Percentiles rank a stretch among this genome's conserved stretches.
Conservation (phyloP, 805 yeast genomes). For the Lachancea waltii region DNA sequence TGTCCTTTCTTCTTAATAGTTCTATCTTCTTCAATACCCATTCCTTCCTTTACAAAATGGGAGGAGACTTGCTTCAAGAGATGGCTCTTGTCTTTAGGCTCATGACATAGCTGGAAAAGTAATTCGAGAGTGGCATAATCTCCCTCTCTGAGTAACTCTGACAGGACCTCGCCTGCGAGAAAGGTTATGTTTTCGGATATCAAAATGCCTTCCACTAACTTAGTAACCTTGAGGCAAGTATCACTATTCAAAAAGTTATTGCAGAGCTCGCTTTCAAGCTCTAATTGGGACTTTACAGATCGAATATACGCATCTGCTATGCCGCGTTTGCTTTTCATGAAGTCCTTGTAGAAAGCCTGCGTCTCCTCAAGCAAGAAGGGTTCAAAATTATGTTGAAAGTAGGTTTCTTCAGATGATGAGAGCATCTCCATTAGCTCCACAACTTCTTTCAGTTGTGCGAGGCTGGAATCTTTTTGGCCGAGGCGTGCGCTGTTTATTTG, state of each 20-base stretch:
- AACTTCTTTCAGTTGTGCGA: constrained; percentile 51
- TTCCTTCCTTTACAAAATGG: constrained; percentile 16
- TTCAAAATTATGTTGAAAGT: constrained; percentile 60
- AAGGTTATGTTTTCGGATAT: constrained; percentile 15
- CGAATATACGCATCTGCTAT: constrained; percentile 53
- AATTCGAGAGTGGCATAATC: constrained; percentile 1
- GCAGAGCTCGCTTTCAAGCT: constrained; percentile 48
- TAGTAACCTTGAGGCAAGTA: constrained; percentile 17
- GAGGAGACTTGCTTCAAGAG: constrained; percentile 8
- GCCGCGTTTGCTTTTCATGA: constrained; percentile 39
- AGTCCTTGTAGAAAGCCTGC: constrained; percentile 44
- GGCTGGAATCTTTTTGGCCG: constrained; percentile 52
- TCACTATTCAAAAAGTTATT: constrained; percentile 20
- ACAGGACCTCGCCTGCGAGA: constrained; percentile 2
- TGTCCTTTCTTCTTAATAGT: constrained; percentile 35
- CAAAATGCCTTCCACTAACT: constrained; percentile 18
- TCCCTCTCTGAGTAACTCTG: constrained; percentile 3
- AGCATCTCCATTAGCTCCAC: constrained; percentile 68
- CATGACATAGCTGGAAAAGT: constrained; percentile 6
- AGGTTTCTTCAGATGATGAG: constrained; percentile 45
- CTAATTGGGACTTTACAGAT: constrained; percentile 45
- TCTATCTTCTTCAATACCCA: constrained; percentile 12
- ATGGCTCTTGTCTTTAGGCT: constrained; percentile 5
- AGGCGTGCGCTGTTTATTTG: constrained; percentile 34
- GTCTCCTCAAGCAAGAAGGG: constrained; percentile 53